These are phyloP conservation scores for Dothideomycetes sp. DNA, from an alignment of 2,329 filamentous ascomycete species.

Conservation along the genomic window DNA sequence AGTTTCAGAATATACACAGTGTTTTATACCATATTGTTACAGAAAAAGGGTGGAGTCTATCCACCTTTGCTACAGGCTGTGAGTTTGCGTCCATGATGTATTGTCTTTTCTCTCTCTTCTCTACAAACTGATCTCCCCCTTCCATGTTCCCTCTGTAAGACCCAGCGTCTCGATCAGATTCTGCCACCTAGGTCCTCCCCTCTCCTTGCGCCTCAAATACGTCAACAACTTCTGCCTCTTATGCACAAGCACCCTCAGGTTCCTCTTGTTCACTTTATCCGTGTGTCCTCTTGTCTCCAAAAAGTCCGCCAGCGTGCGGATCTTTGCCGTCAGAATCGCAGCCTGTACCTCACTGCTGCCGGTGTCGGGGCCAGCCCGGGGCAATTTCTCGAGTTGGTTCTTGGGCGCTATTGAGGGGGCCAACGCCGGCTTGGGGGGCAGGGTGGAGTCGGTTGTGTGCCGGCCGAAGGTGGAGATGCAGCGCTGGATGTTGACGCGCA, in stretches of 20 bases:
- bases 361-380: slow-evolving; percentile 79
- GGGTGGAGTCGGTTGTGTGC: slow-evolving; percentile 67
- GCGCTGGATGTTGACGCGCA: slow-evolving; percentile 71
- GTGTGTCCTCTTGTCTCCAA: slow-evolving; percentile 61
- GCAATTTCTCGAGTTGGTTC: slow-evolving; percentile 36
- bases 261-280: slow-evolving; percentile 91
- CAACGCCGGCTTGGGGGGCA: slow-evolving; percentile 50
- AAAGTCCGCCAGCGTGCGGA: slow-evolving; percentile 65
- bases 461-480: slow-evolving; percentile 83
- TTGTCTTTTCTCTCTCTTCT: too few relatives aligned
- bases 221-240: slow-evolving; percentile 76
- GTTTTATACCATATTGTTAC: too few relatives aligned
- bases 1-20: too few relatives aligned
- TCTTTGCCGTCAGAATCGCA: slow-evolving; percentile 89
- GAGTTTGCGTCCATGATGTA: not conserved
- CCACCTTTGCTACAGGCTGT: too few relatives aligned
- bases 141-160: slow-evolving; percentile 78
- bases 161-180: slow-evolving; percentile 76
- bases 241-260: slow-evolving; percentile 75
- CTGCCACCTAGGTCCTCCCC: slow-evolving; percentile 82
- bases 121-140: slow-evolving; percentile 73
- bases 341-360: slow-evolving; percentile 97
- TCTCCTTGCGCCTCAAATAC: slow-evolving; percentile 82
- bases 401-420: slow-evolving; percentile 31
- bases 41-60: too few relatives aligned